phyloP scores from a whole-genome alignment of 768 basidiomycete genomes.

The Mycena kentingensis region DNA sequence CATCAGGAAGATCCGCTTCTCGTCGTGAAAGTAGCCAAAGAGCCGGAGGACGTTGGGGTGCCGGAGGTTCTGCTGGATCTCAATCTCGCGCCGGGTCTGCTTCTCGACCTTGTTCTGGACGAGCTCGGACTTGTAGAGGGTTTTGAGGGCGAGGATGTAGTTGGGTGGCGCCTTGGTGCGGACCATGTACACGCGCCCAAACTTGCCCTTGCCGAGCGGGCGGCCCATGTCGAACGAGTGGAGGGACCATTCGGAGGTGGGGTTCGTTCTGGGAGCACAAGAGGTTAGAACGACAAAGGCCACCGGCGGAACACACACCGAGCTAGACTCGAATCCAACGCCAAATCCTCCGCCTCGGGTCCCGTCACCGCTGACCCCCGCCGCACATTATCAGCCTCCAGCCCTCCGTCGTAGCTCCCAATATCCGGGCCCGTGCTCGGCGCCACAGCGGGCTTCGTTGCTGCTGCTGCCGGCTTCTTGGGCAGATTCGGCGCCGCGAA shows the following conservation, averaged over 20 bases:
- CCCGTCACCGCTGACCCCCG: conserved; percentile 71
- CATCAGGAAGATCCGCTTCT: conserved; percentile 81
- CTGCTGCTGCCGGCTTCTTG: conserved; percentile 22
- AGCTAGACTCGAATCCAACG: conserved; percentile 80
- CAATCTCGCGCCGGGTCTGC: conserved; percentile 95
- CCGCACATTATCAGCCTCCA: conserved; percentile 85
- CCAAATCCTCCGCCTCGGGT: conserved; percentile 77
- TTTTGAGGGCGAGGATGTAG: conserved; percentile 96
- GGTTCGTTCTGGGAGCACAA: conserved; percentile 49
- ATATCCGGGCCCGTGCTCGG: conserved; percentile 60
- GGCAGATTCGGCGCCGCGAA: conserved; percentile 65
- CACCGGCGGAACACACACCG: conserved; percentile 41
- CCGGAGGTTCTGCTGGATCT: conserved; percentile 94
- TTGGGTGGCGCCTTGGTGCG: conserved; percentile 85
- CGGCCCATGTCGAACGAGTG: conserved; percentile 93
- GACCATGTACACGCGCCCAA: conserved; percentile 98
- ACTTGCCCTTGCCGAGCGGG: conserved; percentile 95
- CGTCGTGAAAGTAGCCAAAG: conserved; percentile 83
- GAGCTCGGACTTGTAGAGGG: conserved; percentile 95
- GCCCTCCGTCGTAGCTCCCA: conserved; percentile 92
- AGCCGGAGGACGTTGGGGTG: conserved; percentile 92
- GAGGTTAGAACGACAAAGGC: not conserved
- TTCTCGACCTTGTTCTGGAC: conserved; percentile 91
- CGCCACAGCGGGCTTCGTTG: conserved; percentile 39
- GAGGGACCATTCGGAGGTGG: conserved; percentile 85